These are phyloP conservation scores for Nothopassalora personata DNA, from an alignment of 2,329 filamentous ascomycete species.

Conservation along the genomic window DNA sequence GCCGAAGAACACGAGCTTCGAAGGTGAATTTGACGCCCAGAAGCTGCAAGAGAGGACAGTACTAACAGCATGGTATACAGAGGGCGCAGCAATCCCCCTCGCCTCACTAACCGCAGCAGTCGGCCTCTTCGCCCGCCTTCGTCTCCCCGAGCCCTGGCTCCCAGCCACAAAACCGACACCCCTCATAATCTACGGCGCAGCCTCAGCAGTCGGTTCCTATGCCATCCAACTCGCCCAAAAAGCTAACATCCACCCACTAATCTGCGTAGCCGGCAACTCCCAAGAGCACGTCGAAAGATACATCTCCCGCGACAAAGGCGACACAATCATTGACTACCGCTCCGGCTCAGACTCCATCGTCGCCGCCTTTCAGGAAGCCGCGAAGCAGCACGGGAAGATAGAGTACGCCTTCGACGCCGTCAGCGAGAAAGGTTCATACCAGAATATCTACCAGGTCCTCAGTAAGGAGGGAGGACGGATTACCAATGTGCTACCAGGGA, in stretches of 20 bases:
- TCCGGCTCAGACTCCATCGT: conserved; percentile 29
- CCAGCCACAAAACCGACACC: conserved; percentile 27
- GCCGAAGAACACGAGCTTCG: conserved; percentile 45
- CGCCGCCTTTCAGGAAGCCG: conserved; percentile 26
- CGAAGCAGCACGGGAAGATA: conserved; percentile 21
- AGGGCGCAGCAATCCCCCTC: conserved; percentile 43
- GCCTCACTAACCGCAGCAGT: conserved; percentile 44
- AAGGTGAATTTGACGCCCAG: conserved; percentile 37
- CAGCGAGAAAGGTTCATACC: conserved; percentile 28
- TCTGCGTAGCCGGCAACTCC: conserved; percentile 54
- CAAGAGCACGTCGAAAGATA: conserved; percentile 47
- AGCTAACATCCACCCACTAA: conserved; percentile 56
- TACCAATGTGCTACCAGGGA: conserved; percentile 32
- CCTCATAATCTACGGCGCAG: conserved; percentile 47
- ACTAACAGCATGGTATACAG: conserved; percentile 12
- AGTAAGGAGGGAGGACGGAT: conserved; percentile 30
- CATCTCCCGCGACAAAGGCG: conserved; percentile 51
- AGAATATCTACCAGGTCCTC: conserved; percentile 37
- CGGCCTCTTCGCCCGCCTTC: conserved; percentile 42
- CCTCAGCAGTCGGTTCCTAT: conserved; percentile 54
- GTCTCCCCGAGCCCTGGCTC: conserved; percentile 39
- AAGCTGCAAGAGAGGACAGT: background rate
- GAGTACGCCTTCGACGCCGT: conserved; percentile 33
- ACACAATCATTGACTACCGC: conserved; percentile 58
- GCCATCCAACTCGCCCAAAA: conserved; percentile 51